phyloP scores from a whole-genome alignment of 306 rosid species.

The Comarum palustre region DNA sequence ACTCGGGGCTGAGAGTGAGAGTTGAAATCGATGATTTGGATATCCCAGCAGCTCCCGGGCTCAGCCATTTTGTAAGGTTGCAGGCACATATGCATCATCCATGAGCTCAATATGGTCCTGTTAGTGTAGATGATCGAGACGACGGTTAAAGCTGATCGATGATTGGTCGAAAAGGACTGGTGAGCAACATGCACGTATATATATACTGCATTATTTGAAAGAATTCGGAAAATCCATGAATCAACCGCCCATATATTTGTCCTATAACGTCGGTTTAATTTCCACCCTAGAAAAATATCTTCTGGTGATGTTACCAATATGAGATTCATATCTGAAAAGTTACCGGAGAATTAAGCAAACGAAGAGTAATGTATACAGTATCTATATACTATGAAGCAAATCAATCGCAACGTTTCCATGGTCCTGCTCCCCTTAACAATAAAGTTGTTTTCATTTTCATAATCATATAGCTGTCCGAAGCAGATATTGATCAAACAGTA shows the following conservation, averaged over 20 bases:
- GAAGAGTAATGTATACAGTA: neutral
- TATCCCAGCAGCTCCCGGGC: neutral
- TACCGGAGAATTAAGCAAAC: neutral
- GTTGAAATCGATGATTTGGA: neutral
- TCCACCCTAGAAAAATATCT: neutral
- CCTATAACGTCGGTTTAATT: neutral
- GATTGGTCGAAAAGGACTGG: neutral
- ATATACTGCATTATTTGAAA: neutral
- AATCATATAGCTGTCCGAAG: too few species aligned
- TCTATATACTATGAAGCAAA: neutral
- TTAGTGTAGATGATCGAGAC: neutral
- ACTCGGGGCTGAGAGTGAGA: neutral
- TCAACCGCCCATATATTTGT: neutral
- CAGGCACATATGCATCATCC: neutral
- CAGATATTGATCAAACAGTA: neutral
- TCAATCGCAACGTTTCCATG: neutral
- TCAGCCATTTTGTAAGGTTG: neutral
- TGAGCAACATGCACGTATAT: neutral
- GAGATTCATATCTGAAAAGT: too few species aligned
- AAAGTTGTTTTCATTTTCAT: too few species aligned
- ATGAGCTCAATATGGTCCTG: constrained; percentile 8
- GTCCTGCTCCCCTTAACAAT: neutral
- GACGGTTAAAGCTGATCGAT: neutral
- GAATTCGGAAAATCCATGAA: neutral
- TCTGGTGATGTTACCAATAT: neutral